phyloP scores from a whole-genome alignment of 1,139 yeast species.

The Scheffersomyces insectosa region DNA sequence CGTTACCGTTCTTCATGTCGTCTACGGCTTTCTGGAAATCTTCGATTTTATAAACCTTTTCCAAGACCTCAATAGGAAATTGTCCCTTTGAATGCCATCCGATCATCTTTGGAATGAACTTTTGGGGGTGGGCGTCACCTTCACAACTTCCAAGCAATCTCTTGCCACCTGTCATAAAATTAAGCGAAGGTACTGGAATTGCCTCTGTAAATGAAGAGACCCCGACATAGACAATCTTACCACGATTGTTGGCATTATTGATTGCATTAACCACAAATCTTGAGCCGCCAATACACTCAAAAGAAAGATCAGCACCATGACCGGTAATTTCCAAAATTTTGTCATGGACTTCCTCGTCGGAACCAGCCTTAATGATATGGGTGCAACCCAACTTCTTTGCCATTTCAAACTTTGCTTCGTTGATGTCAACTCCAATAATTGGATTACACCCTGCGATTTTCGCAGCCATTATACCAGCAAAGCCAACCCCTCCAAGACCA shows the following conservation, averaged over 20 bases:
- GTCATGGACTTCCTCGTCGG: slow-evolving; percentile 20
- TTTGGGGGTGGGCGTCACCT: slow-evolving; percentile 6
- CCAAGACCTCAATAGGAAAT: slow-evolving; percentile 5
- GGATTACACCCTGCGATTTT: slow-evolving; percentile 26
- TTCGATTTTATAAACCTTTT: slow-evolving; percentile 2
- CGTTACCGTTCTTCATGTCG: slow-evolving; percentile 7
- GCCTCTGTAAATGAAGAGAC: slow-evolving; percentile 2
- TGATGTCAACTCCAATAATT: slow-evolving; percentile 43
- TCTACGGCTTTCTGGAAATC: slow-evolving; percentile 6
- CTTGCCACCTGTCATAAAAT: slow-evolving; percentile 7
- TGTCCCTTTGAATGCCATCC: slow-evolving; percentile 6
- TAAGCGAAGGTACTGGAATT: slow-evolving; percentile 5
- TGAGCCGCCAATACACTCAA: slow-evolving; percentile 8
- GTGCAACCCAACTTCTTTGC: slow-evolving; percentile 46
- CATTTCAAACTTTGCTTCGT: slow-evolving; percentile 39
- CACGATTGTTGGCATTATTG: slow-evolving; percentile 4
- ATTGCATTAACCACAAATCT: slow-evolving; percentile 5
- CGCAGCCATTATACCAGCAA: slow-evolving; percentile 31
- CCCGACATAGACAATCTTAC: slow-evolving; percentile 7
- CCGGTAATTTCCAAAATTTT: slow-evolving; percentile 23
- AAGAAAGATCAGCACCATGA: slow-evolving; percentile 6
- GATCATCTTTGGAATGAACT: slow-evolving; percentile 7
- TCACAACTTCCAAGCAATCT: slow-evolving; percentile 7
- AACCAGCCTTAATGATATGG: slow-evolving; percentile 19
- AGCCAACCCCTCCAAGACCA: slow-evolving; percentile 52